Evolutionary conservation across 2,329 filamentous ascomycete genomes (phyloP), one percentile per base, ranked within the genome.

Genomic region (Ceratocystis lukuohia): DNA sequence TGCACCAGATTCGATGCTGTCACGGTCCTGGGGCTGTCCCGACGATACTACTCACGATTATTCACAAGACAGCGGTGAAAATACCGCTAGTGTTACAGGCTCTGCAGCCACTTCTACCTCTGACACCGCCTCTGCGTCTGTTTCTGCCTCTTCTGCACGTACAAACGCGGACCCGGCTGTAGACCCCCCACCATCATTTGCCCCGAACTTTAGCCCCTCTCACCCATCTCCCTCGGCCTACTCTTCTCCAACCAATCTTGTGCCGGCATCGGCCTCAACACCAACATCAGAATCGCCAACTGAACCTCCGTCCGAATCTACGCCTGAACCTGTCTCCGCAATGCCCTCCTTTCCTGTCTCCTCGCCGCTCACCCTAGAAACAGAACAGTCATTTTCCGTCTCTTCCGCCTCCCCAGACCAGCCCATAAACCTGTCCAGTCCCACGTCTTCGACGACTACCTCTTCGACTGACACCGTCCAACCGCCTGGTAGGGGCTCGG

Each of bases 41-140:
- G 65, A 67, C 44, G 65, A 67, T 48, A 45, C 45, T 56, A 56
- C 50, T 41, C 53, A 33, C 20, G 28, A 33, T 57, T 28, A 57
- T 57, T 33, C 28, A 28, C 53, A 57, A 57, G 53, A 33, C n/a
- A 22, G 46, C 6, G 22, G 41, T 12, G 41, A 48, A 17, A 25
- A 17, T 48, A 30, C n/a, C 5, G 25, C 37, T 48, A 22, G 22
- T 63, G 17, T 5, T 46, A 63, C 22, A 12, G 45, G 25, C 61
- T 50, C 37, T 10, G 20, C 41, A 33, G 7, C 5, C 44, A 63
- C 44, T 2, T n/a, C 61, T 10, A 15, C 7, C 22, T 30, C 22
- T 33, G 5, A 30, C 28, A 17, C 53, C 28, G 53, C 28, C 12
- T 10, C 48, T 22, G 48, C 20, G 3, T 22, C 48, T 22, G 48